Evolutionary conservation across 1,284 basidiomycete genomes (phyloP).

Genomic region (Ustilago bromivora): DNA sequence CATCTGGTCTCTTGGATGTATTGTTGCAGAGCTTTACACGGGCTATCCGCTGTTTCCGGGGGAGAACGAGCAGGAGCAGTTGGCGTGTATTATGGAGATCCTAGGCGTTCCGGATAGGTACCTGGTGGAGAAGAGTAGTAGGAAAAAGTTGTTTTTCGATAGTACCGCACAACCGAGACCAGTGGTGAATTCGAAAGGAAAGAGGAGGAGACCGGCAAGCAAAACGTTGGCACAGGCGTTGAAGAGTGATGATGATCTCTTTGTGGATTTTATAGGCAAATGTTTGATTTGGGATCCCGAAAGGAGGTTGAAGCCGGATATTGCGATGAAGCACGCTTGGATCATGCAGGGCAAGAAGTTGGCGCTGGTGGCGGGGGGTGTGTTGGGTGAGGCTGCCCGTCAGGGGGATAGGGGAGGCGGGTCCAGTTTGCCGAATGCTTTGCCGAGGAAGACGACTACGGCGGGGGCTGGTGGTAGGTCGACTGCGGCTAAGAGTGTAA

Average conservation of each 20-base stretch:
- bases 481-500: not conserved
- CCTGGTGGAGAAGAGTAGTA: slow-evolving; percentile 90
- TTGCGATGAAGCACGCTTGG: slow-evolving; percentile 74
- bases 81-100: slow-evolving; percentile 99
- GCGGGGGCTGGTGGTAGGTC: not conserved
- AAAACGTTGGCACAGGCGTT: slow-evolving; percentile 90
- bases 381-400: slow-evolving; percentile 6
- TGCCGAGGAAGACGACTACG: slow-evolving; percentile 13
- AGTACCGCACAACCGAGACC: slow-evolving; percentile 90
- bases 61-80: slow-evolving; percentile 94
- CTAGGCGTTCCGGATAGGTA: slow-evolving; percentile 95
- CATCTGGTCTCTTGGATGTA: slow-evolving; percentile 98
- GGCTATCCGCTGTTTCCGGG: slow-evolving; percentile 99
- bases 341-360: slow-evolving; percentile 37
- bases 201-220: slow-evolving; percentile 86
- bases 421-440: not conserved
- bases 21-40: slow-evolving; percentile 96
- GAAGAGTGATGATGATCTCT: slow-evolving; percentile 83
- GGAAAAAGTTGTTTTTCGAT: slow-evolving; percentile 97
- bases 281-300: slow-evolving; percentile 99
- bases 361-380: slow-evolving; percentile 12
- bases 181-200: slow-evolving; percentile 96
- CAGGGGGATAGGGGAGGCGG: not conserved
- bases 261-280: slow-evolving; percentile 83
- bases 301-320: slow-evolving; percentile 90